Base-by-base conservation (phyloP, 495 filamentous ascomycete species). In the Tirmania nivea region DNA sequence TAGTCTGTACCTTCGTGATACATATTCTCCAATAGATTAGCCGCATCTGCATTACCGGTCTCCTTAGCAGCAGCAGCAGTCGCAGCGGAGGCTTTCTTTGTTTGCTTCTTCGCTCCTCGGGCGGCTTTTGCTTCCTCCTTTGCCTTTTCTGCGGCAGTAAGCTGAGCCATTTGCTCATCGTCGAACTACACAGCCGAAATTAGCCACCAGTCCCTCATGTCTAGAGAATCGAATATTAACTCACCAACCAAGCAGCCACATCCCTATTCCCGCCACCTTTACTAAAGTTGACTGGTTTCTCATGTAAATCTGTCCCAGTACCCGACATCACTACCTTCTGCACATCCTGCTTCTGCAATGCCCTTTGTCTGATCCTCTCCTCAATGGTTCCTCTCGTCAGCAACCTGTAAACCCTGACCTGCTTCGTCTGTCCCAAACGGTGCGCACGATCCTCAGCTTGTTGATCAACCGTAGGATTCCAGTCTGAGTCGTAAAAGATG, bases 371-470 rank as follows among this genome's bases (percentile, higher is more conserved):
- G 60, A 97, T 97, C 35, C 90, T 88, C 69, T 97, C 90, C 68
- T 97, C 90, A 66, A 97, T 97, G 1, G 90, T 97, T 55, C 85
- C 85, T 37, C 87, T 81, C 6, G 90, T 97, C 70, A 97, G 96
- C 62, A 97, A 78, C 57, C 90, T 86, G 68, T 95, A 97, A 12
- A 97, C 92, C 0, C 87, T 92, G 49, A 97, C 90, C 66, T 97
- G 90, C 58, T 78, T 78, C 3, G 90, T 96, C 68, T 97, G 90
- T 42, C 90, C 90, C 19, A 97, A 80, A 73, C 90, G 86, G 73
- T 97, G 90, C 21, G 90, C 90, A 62, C 90, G 86, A 67, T 97
- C 90, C 92, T 96, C 96, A 65, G 90, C 90, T 65, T 97, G 90
- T 21, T 82, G 88, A 67, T 97, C 90, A 62, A 97, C 96, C 16